A percentile compares a stretch with the other conserved stretches of the same genome.
Evolutionary conservation across 2,329 filamentous ascomycete genomes (phyloP).

Genomic region (Fusarium lyarnte): DNA sequence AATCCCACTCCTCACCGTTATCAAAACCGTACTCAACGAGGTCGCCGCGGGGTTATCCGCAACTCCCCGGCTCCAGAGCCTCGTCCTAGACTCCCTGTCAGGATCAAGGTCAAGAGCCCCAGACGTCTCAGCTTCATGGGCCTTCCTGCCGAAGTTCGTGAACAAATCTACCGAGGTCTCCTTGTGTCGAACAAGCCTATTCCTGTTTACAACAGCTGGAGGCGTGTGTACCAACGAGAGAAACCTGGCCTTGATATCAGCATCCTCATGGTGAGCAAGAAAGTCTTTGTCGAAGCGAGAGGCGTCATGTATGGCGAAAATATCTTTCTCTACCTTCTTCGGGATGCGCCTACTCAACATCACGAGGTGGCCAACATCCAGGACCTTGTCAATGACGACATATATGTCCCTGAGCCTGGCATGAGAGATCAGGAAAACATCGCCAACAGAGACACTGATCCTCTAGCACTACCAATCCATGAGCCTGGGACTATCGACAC

Average conservation of each 20-base stretch:
- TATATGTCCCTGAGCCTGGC: constrained; percentile 3
- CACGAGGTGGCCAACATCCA: constrained; percentile 28
- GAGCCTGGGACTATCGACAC: constrained; percentile 45
- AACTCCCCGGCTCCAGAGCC: background rate
- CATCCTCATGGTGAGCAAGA: constrained; percentile 51
- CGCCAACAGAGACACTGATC: background rate
- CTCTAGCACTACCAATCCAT: constrained; percentile 6
- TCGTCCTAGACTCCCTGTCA: background rate
- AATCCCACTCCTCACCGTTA: background rate
- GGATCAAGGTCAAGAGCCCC: background rate
- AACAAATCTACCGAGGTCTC: constrained; percentile 46
- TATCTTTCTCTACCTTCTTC: constrained; percentile 57
- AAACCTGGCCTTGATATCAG: constrained; percentile 45
- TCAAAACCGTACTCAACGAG: background rate
- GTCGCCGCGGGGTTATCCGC: background rate
- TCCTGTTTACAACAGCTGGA: constrained; percentile 49
- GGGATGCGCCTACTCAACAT: constrained; percentile 46
- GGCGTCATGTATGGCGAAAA: constrained; percentile 60
- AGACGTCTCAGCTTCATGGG: constrained; percentile 14
- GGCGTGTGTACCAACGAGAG: constrained; percentile 44
- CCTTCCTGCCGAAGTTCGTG: constrained; percentile 46
- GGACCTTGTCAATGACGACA: constrained; percentile 26
- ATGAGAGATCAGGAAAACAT: background rate
- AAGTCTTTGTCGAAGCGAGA: constrained; percentile 50
- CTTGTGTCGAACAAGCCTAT: constrained; percentile 47